Evolutionary conservation across 1,284 basidiomycete species (phyloP), one percentile per base, ranked within the genome.

Genomic region (Tylopilus orsonianus): DNA sequence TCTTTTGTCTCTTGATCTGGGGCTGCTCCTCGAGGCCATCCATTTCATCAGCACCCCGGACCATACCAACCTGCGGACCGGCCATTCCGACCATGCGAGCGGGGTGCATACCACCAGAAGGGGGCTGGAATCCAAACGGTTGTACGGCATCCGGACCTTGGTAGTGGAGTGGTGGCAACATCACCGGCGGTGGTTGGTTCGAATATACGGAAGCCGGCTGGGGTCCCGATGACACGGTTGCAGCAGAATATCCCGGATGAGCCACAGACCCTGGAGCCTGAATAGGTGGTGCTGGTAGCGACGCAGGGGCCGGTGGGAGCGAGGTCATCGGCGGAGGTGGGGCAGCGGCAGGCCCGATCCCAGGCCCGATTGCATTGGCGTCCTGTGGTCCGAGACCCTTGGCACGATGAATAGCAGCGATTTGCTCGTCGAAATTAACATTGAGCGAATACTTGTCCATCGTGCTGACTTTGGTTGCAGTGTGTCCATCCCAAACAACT

Each of bases 401-500:
- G 20, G 90, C 81, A 51, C 89, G 86, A 71, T 95, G 93, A 52
- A 96, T 90, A 40, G 92, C 91, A 36, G 91, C 90, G 67, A 97
- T 96, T 67, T 96, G 93, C 63, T 96, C 92, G 71, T 97, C 93
- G 64, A 96, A 85, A 65, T 90, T 93, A 72, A 90, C 92, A 56
- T 87, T 88, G 13, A 85, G 85, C 48, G 93, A 92, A 75, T 87
- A 97, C 57, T 91, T 92, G 74, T 93, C 86, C 61, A 93, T 75
- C 1, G 91, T 94, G 60, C 83, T 84, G 38, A 86, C 85, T 68
- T 93, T 95, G 43, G 90, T 89, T 41, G 90, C 87, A 3, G 93
- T 93, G 68, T 96, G 93, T 61, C 93, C 94, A 69, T 97, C 93
- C 93, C 94, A 97, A 49, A 95, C 87, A 56, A 91, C 88, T 68